These are phyloP conservation scores for Dorcoceras hygrometricum DNA, from an alignment of 257 asterid genomes.

Conservation along the genomic window DNA sequence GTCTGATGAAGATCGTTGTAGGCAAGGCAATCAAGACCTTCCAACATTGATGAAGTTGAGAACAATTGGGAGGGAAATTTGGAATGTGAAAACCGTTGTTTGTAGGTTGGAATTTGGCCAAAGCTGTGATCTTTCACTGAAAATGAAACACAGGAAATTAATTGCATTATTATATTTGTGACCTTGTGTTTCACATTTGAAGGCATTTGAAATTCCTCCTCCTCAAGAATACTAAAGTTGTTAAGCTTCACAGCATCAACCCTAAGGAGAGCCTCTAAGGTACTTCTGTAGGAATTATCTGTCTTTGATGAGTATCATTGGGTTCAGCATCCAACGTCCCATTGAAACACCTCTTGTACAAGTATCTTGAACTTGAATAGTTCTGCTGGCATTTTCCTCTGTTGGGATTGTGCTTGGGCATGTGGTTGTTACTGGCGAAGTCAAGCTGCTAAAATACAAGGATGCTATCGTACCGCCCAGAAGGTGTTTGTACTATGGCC, in stretches of 20 bases:
- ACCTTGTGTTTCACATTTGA: slow-evolving; percentile 61
- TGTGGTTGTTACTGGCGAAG: no score
- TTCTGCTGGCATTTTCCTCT: slow-evolving; percentile 47
- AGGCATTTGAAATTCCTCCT: slow-evolving; percentile 55
- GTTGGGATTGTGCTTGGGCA: slow-evolving; percentile 99
- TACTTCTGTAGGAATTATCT: slow-evolving; percentile 34
- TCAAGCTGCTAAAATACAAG: no score
- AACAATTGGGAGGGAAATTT: slow-evolving; percentile 73
- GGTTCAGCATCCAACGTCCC: slow-evolving; percentile 38
- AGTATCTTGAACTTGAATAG: slow-evolving; percentile 35
- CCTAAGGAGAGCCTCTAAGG: slow-evolving; percentile 84
- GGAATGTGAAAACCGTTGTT: slow-evolving; percentile 74
- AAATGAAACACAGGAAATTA: slow-evolving; percentile 87
- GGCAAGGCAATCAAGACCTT: slow-evolving; percentile 71
- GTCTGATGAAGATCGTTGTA: slow-evolving; percentile 80
- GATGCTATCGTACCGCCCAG: no score
- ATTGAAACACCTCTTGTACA: slow-evolving; percentile 70
- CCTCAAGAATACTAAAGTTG: slow-evolving; percentile 74
- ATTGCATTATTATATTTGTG: slow-evolving; percentile 81
- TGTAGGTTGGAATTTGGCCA: slow-evolving; percentile 74
- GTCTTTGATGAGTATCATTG: slow-evolving; percentile 28
- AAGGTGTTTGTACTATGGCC: no score
- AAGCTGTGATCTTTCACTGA: slow-evolving; percentile 85
- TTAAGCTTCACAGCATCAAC: slow-evolving; percentile 76
- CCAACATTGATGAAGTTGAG: slow-evolving; percentile 67